These are phyloP conservation scores for Wickerhamiella siamensis DNA, from an alignment of 805 yeast genomes.

Conservation along the genomic window DNA sequence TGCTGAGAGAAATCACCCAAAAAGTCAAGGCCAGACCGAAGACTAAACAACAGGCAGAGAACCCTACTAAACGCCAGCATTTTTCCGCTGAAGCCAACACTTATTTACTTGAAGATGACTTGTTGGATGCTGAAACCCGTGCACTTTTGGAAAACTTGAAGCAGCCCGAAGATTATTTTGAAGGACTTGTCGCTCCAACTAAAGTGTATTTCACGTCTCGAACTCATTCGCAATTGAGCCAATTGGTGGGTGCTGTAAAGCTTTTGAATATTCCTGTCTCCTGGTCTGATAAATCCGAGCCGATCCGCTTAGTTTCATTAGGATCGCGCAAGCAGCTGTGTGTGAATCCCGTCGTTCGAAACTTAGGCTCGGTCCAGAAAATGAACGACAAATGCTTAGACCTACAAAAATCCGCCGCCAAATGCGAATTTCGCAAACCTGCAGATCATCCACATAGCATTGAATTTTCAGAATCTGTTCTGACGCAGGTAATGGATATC, in stretches of 20 bases:
- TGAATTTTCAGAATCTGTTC: constrained; percentile 40
- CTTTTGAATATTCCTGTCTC: constrained; percentile 54
- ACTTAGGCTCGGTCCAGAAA: constrained; percentile 33
- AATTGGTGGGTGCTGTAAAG: constrained; percentile 58
- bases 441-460: constrained; percentile 22
- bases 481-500: constrained; percentile 52
- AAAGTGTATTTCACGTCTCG: constrained; percentile 65
- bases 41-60: background rate
- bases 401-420: constrained; percentile 33
- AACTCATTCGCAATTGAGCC: constrained; percentile 80
- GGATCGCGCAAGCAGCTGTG: constrained; percentile 82
- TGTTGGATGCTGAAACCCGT: constrained; percentile 6
- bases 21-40: constrained; percentile 9
- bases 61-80: background rate
- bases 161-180: constrained; percentile 6
- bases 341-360: constrained; percentile 47
- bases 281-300: constrained; percentile 32
- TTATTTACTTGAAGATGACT: constrained; percentile 8
- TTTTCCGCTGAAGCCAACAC: constrained; percentile 1
- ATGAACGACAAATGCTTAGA: constrained; percentile 77
- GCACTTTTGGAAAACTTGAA: constrained; percentile 2
- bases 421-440: constrained; percentile 31
- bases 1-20: constrained; percentile 21
- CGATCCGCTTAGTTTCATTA: constrained; percentile 52
- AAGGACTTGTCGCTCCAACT: constrained; percentile 22